Base-by-base conservation (phyloP, 2,329 filamentous ascomycete species). In the Ploettnerulaceae sp. region DNA sequence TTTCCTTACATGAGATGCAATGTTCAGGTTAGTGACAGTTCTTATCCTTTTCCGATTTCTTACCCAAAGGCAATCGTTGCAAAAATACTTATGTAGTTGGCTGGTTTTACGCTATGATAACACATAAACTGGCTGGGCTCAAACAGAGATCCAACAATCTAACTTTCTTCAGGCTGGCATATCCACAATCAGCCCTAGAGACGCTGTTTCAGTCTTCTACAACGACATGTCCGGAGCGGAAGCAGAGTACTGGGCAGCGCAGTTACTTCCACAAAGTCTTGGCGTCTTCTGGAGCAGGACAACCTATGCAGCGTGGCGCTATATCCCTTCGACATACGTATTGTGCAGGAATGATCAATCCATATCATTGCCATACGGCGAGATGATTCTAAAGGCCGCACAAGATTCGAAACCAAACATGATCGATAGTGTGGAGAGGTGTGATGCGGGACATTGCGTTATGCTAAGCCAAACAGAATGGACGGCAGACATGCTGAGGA, bases 191-290 rank as follows among this genome's bases (percentile, higher is more conserved):
- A 62, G 14, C 60, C 66, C 33, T 33, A 37, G n/a, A 65, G 64
- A 63, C 53, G 58, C 14, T 47, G 60, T 18, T 60, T 64, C 44
- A 51, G 51, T 69, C 3, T 70, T 72, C 52, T 72, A 72, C 52
- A 68, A 71, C 51, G 70, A 72, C 51, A 34, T 72, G 7, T 58
- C 68, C 1, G 52, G 38, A 1, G 61, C 64, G 3, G 68, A 71
- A 45, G 66, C 61, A 4, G 58, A 66, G 18, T 65, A 65, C 43
- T 69, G 67, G 66, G 61, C 65, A 1, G 62, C 63, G 0, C 63
- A 70, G 31, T 64, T 71, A 2, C 61, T 56, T 3, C 59, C 57
- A 0, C 69, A 71, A 43, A 67, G 64, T 33, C 56, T 70, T 7
- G 64, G 64, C 2, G 65, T 53, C 22, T 55, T 55, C 42, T 60